Evolutionary conservation across 2,329 filamentous ascomycete genomes (phyloP).

Genomic region (Tolypocladium inflatum): DNA sequence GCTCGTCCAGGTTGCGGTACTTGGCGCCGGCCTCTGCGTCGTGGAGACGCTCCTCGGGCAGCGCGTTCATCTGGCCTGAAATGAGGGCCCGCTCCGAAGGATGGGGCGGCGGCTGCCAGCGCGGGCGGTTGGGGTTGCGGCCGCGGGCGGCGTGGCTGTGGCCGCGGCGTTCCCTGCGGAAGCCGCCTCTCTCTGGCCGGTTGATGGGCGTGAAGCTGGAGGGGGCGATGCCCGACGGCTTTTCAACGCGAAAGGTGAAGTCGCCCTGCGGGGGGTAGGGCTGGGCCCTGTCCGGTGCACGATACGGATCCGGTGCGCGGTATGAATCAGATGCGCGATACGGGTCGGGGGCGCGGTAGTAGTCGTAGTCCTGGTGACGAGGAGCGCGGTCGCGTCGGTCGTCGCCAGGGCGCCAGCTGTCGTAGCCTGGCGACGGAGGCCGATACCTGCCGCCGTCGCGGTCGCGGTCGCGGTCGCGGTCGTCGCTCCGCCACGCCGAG

Average conservation of each 20-base stretch:
- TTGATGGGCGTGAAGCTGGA: slow-evolving; percentile 15
- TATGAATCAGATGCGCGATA: not conserved
- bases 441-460: slow-evolving; percentile 1
- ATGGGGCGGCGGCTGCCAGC: slow-evolving; percentile 28
- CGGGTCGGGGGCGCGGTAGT: slow-evolving; percentile 1
- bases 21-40: slow-evolving; percentile 36
- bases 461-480: not conserved
- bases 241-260: slow-evolving; percentile 47
- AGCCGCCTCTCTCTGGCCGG: slow-evolving; percentile 8
- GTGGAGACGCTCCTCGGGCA: slow-evolving; percentile 36
- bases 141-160: slow-evolving; percentile 8
- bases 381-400: slow-evolving; percentile 12
- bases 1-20: slow-evolving; percentile 44
- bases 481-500: not conserved
- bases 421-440: slow-evolving; percentile 6
- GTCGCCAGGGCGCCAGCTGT: slow-evolving; percentile 19
- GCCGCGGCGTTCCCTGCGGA: slow-evolving; percentile 16
- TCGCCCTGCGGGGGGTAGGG: slow-evolving; percentile 32
- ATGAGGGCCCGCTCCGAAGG: slow-evolving; percentile 42
- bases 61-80: slow-evolving; percentile 28
- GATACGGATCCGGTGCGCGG: slow-evolving; percentile 8
- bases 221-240: slow-evolving; percentile 35
- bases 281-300: not conserved
- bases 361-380: slow-evolving; percentile 11
- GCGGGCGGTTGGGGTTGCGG: slow-evolving; percentile 15